These are phyloP conservation scores for Rhizopogon salebrosus DNA, from an alignment of 768 basidiomycete species.

Conservation along the genomic window DNA sequence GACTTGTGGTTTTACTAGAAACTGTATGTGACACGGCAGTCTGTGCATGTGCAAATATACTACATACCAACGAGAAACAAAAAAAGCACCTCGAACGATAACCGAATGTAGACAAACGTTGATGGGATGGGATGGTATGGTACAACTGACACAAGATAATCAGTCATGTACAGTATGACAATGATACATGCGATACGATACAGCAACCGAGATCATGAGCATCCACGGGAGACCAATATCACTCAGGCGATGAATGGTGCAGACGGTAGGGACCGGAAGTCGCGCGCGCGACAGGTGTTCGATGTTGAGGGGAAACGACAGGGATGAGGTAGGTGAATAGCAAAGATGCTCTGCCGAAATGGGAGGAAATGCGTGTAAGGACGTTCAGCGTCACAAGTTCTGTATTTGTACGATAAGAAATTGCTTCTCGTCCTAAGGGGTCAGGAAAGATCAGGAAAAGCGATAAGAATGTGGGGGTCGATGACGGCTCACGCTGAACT, in stretches of 20 bases:
- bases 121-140: not conserved
- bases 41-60: no score
- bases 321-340: not conserved
- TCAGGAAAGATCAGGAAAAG: constrained; percentile 1
- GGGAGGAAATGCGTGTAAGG: not conserved
- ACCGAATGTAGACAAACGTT: not conserved
- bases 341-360: not conserved
- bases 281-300: not conserved
- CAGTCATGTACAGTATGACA: not conserved
- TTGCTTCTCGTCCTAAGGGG: constrained; percentile 80
- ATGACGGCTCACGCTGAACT: constrained; percentile 66
- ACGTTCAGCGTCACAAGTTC: constrained; percentile 42
- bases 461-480: not conserved
- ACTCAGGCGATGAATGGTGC: not conserved
- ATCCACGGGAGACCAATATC: not conserved
- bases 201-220: not conserved
- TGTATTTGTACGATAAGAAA: constrained; percentile 93
- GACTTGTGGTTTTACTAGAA: no score
- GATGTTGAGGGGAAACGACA: not conserved
- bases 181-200: not conserved
- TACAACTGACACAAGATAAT: not conserved
- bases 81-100: not conserved
- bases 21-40: no score
- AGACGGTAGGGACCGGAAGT: not conserved
- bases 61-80: no score